A percentile compares a stretch with the other conserved stretches of the same genome.
phyloP scores from a whole-genome alignment of 2,329 filamentous ascomycete species.

The Coniella vitis region DNA sequence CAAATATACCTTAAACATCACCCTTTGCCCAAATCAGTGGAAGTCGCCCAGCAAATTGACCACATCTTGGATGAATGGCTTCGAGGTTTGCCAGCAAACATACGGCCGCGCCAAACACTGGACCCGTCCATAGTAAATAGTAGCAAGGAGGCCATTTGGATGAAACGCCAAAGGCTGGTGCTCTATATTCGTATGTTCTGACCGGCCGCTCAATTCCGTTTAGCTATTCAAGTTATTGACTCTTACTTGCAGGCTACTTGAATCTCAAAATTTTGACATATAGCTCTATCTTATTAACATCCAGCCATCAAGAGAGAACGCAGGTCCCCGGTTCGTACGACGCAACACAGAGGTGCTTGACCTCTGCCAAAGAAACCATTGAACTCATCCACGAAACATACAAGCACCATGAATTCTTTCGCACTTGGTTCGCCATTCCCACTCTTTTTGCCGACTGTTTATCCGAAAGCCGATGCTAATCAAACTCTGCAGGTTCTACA shows the following conservation, averaged over 20 bases:
- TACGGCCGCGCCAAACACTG: slow-evolving; percentile 17
- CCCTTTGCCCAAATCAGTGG: slow-evolving; percentile 16
- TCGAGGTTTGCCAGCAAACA: slow-evolving; percentile 17
- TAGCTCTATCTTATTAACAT: slow-evolving; percentile 21
- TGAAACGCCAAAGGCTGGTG: slow-evolving; percentile 23
- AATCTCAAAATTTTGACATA: slow-evolving; percentile 24
- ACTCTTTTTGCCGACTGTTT: not conserved
- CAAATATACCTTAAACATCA: slow-evolving; percentile 21
- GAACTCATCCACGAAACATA: slow-evolving; percentile 24
- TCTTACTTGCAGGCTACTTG: slow-evolving; percentile 19
- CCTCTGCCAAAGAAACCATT: slow-evolving; percentile 23
- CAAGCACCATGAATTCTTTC: slow-evolving; percentile 25
- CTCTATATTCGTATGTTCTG: slow-evolving; percentile 20
- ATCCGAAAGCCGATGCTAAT: not conserved
- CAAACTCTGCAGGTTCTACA: slow-evolving; percentile 22
- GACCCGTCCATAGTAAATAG: slow-evolving; percentile 17
- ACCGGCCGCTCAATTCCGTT: not conserved
- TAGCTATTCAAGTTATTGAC: not conserved
- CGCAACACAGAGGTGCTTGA: slow-evolving; percentile 20
- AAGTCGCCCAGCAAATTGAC: slow-evolving; percentile 20
- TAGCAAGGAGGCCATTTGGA: slow-evolving; percentile 21
- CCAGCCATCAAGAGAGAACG: slow-evolving; percentile 16
- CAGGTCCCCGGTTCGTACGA: slow-evolving; percentile 17
- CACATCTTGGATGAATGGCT: slow-evolving; percentile 21
- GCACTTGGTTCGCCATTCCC: slow-evolving; percentile 20